Base-by-base conservation (phyloP, 1,139 yeast genomes). In the Zygosaccharomyces pseudobailii region DNA sequence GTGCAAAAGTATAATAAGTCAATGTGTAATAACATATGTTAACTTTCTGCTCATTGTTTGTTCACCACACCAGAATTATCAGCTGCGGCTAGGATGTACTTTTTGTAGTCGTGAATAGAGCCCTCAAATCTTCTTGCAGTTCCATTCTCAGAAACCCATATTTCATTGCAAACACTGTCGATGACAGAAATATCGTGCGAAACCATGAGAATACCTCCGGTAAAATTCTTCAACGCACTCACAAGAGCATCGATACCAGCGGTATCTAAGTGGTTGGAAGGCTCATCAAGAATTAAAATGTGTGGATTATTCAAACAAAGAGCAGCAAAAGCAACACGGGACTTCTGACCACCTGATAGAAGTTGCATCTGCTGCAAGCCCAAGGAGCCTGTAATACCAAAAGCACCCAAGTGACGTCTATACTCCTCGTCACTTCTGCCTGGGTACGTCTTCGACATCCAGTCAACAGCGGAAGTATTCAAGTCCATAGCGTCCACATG, bases 401-500 rank as follows among this genome's bases (percentile, higher is more conserved):
- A 92, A 1, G 97, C 85, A 48, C 98, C 98, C 59, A 92, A 75
- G 65, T 89, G 96, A 62, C 97, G 84, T 73, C 98, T 84, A 66
- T 90, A 92, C 67, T 94, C 98, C 71, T 92, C 98, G 64, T 90
- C 98, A 1, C 90, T 79, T 65, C 84, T 88, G 46, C 98, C 97
- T 2, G 97, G 98, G 73, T 76, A 88, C 4, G 86, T 79, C 53
- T 79, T 75, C 6, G 96, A 84, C 89, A 92, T 80, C 97, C 97
- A 92, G 46, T 85, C 83, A 6, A 92, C 97, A 0, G 98, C 97
- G 49, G 89, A 85, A 43, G 81, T 71, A n/a, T 70, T 74, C 58
- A 90, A 72, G 63, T 92, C 98, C 96, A 92, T 87, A n/a, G 92
- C 85, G 63, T 92, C 99, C 55, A 92, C 95, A 63, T 92, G 98